These are phyloP conservation scores for Hypomyces perniciosus DNA, from an alignment of 2,329 filamentous ascomycete genomes.

Conservation along the genomic window DNA sequence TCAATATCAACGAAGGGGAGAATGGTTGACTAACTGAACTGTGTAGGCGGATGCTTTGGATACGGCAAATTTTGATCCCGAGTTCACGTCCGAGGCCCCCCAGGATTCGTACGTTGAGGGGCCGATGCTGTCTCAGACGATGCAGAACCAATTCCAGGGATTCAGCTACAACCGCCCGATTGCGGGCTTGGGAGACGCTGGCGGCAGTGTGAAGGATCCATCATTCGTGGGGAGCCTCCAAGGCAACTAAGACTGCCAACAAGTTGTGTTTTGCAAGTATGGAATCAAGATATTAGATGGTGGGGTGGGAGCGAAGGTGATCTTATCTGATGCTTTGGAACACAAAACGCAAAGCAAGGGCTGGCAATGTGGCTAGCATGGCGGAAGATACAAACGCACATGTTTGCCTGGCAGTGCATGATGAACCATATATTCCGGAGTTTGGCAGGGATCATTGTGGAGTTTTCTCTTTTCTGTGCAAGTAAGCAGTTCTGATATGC, in stretches of 20 bases:
- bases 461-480: slow-evolving; percentile 4
- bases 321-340: neutral
- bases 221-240: slow-evolving; percentile 59
- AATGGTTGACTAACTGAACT: slow-evolving; percentile 1
- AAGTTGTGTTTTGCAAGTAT: slow-evolving; percentile 4
- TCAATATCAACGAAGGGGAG: neutral
- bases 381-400: neutral
- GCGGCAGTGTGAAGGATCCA: slow-evolving; percentile 88
- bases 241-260: slow-evolving; percentile 30
- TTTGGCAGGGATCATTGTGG: slow-evolving; percentile 12
- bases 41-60: slow-evolving; percentile 74
- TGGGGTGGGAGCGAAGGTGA: neutral
- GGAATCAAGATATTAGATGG: neutral
- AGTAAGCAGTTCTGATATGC: neutral
- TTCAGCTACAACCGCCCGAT: slow-evolving; percentile 98
- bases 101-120: slow-evolving; percentile 92
- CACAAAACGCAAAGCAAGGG: neutral
- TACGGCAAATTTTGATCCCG: slow-evolving; percentile 84
- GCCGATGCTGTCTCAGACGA: slow-evolving; percentile 83
- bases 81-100: slow-evolving; percentile 86
- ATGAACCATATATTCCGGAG: slow-evolving; percentile 13
- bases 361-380: neutral
- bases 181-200: slow-evolving; percentile 84
- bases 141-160: slow-evolving; percentile 92
- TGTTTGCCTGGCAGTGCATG: slow-evolving; percentile 9